phyloP scores from a whole-genome alignment of 2,329 filamentous ascomycete genomes.

The Penicillium expansum region DNA sequence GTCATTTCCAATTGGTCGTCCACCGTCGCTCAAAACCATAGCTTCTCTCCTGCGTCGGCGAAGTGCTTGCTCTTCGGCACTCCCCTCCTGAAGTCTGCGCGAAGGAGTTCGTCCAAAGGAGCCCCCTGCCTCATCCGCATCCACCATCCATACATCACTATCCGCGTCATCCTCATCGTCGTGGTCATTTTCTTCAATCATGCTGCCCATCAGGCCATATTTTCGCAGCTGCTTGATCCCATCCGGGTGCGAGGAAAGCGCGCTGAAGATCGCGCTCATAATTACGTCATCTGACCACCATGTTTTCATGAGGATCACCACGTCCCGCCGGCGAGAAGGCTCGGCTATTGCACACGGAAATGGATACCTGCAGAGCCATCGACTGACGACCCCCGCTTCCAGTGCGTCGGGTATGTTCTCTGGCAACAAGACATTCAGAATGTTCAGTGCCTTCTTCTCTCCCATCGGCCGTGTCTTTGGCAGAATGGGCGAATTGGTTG shows the following conservation, averaged over 20 bases:
- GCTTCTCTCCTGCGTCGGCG: constrained; percentile 77
- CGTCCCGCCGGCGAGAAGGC: constrained; percentile 45
- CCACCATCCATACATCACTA: constrained; percentile 51
- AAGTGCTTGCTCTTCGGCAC: constrained; percentile 62
- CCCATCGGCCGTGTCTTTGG: constrained; percentile 42
- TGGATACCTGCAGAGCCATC: constrained; percentile 71
- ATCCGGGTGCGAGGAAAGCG: constrained; percentile 38
- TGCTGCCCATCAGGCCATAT: constrained; percentile 43
- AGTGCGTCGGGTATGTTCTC: constrained; percentile 58
- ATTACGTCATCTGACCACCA: constrained; percentile 44
- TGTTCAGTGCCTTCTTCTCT: constrained; percentile 44
- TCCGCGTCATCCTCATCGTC: constrained; percentile 47
- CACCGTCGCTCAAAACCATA: constrained; percentile 88
- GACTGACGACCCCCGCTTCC: constrained; percentile 64
- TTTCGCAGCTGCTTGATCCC: constrained; percentile 43
- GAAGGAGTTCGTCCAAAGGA: constrained; percentile 31
- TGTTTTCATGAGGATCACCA: constrained; percentile 41
- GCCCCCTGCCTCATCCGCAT: constrained; percentile 53
- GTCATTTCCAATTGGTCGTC: constrained; percentile 65
- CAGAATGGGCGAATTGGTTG: constrained; percentile 38
- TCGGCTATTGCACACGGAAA: constrained; percentile 60
- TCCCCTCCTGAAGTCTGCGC: constrained; percentile 34
- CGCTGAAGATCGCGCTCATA: constrained; percentile 45
- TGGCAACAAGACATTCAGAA: constrained; percentile 62
- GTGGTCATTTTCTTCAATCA: constrained; percentile 51